Evolutionary conservation across 2,329 filamentous ascomycete species (phyloP).

Genomic region (Exophiala xenobiotica): DNA sequence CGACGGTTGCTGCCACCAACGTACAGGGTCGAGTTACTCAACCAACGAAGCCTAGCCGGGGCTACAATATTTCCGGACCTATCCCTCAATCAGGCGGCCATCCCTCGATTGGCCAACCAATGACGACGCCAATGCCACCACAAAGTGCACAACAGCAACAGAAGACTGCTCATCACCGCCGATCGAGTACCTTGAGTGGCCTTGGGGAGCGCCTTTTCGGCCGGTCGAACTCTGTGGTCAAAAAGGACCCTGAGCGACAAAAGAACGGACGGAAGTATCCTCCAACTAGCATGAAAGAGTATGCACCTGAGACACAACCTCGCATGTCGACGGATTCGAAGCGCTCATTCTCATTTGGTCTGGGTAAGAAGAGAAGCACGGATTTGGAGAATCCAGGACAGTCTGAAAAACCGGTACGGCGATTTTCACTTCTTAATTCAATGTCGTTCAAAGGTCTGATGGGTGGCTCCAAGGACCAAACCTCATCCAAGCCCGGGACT

Average conservation of each 20-base stretch:
- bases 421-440: conserved; percentile 68
- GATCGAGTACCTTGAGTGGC: conserved; percentile 74
- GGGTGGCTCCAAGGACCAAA: conserved; percentile 55
- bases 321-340: conserved; percentile 72
- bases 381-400: conserved; percentile 59
- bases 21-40: conserved; percentile 88
- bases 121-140: conserved; percentile 57
- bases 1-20: conserved; percentile 83
- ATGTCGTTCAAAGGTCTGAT: conserved; percentile 66
- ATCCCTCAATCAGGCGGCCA: conserved; percentile 58
- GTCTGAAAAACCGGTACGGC: conserved; percentile 58
- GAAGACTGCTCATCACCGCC: conserved; percentile 56
- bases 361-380: conserved; percentile 70
- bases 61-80: conserved; percentile 70
- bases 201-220: conserved; percentile 83
- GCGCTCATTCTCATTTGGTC: conserved; percentile 67
- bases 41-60: conserved; percentile 60
- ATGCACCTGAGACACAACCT: conserved; percentile 56
- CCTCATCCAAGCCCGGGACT: conserved; percentile 41
- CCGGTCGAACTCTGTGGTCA: conserved; percentile 65
- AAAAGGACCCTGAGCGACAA: conserved; percentile 38
- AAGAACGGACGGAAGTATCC: conserved; percentile 70
- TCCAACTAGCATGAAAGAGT: conserved; percentile 82
- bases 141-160: conserved; percentile 46
- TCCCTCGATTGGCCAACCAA: conserved; percentile 56